A percentile compares a stretch with the other conserved stretches of the same genome.
Conservation (phyloP, 805 yeast genomes). For the Priceomyces castillae region DNA sequence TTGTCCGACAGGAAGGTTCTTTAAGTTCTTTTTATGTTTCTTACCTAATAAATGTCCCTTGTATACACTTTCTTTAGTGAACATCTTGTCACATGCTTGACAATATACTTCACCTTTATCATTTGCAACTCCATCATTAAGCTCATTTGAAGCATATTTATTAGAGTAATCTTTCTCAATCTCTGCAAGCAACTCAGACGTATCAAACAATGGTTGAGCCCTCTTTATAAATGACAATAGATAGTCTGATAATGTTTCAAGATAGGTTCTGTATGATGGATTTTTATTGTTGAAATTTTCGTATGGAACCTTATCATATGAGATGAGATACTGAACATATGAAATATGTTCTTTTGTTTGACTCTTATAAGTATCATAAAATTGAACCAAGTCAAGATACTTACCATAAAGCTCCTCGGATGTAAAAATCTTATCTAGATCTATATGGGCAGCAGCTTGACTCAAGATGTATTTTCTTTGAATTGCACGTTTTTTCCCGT, state of each 20-base stretch:
- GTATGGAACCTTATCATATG: slow-evolving; percentile 39
- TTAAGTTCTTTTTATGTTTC: slow-evolving; percentile 59
- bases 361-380: slow-evolving; percentile 57
- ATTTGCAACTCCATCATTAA: slow-evolving; percentile 11
- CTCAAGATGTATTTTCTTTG: slow-evolving; percentile 45
- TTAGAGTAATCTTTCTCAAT: slow-evolving; percentile 8
- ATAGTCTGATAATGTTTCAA: slow-evolving; percentile 48
- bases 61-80: slow-evolving; percentile 64
- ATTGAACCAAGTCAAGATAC: slow-evolving; percentile 52
- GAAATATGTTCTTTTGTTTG: slow-evolving; percentile 23
- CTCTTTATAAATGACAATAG: slow-evolving; percentile 46
- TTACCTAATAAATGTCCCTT: slow-evolving; percentile 70
- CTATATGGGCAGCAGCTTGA: slow-evolving; percentile 47
- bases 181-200: slow-evolving; percentile 21
- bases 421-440: slow-evolving; percentile 49
- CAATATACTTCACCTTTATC: slow-evolving; percentile 50
- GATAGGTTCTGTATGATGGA: slow-evolving; percentile 42
- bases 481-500: slow-evolving; percentile 21
- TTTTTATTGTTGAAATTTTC: slow-evolving; percentile 18
- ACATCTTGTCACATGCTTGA: slow-evolving; percentile 57
- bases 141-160: background rate
- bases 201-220: slow-evolving; percentile 47
- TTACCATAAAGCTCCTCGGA: slow-evolving; percentile 65
- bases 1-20: slow-evolving; percentile 5
- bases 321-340: slow-evolving; percentile 51